Evolutionary conservation across 768 basidiomycete species (phyloP).

Genomic region (Lactarius indigo): DNA sequence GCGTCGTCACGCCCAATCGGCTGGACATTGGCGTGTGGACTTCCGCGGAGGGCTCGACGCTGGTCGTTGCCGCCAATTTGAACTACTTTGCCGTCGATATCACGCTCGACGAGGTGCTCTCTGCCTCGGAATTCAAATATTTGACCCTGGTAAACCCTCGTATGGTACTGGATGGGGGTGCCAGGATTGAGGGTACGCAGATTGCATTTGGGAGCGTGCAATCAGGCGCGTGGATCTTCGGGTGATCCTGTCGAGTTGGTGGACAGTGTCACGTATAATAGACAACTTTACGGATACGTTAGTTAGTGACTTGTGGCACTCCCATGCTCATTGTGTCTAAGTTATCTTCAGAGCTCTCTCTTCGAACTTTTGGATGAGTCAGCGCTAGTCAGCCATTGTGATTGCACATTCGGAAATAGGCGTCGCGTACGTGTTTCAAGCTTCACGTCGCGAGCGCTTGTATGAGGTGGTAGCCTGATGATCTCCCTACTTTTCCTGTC

Average conservation of each 20-base stretch:
- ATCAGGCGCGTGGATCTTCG: constrained; percentile 14
- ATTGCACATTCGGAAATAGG: too few relatives aligned
- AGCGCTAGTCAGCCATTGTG: too few relatives aligned
- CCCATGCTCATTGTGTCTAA: neutral
- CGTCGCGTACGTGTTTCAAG: too few relatives aligned
- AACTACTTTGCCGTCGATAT: constrained; percentile 7
- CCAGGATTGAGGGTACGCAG: neutral
- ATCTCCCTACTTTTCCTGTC: neutral
- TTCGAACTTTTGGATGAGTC: too few relatives aligned
- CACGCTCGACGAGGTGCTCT: neutral
- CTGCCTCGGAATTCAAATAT: neutral
- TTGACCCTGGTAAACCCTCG: too few relatives aligned
- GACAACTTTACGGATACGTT: neutral
- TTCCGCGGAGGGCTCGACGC: neutral
- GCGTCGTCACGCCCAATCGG: constrained; percentile 4
- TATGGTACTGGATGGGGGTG: constrained; percentile 8
- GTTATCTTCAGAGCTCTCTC: neutral
- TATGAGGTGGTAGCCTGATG: neutral
- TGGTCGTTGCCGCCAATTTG: constrained; percentile 18
- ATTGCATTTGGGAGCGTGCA: constrained; percentile 1
- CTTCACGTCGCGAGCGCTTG: too few relatives aligned
- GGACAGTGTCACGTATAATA: neutral
- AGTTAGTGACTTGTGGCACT: neutral
- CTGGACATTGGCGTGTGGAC: constrained; percentile 21
- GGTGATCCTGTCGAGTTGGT: neutral